Evolutionary conservation across 2,329 filamentous ascomycete genomes (phyloP), one percentile per base, ranked within the genome.

Genomic region (Penicillium glabrum): DNA sequence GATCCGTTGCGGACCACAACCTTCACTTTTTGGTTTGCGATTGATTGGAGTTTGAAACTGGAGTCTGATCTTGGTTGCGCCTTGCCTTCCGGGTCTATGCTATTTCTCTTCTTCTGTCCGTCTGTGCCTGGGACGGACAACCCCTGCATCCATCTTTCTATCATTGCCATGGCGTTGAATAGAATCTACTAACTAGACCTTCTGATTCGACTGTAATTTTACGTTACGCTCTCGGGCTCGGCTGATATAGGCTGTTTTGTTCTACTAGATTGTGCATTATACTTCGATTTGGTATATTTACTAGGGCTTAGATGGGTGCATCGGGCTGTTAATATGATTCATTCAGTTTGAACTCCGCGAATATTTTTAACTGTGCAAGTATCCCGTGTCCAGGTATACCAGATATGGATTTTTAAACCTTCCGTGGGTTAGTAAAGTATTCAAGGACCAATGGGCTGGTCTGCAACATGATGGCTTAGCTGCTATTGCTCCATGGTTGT

Each of bases 91-190:
- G 9, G 31, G 16, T 33, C 14, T 29, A 4, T n/a, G 29, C n/a
- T 29, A n/a, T 31, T 37, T 51, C 21, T 29, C 24, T 43, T 39
- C 23, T n/a, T 50, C 43, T 14, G 37, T 27, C 48, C n/a, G 39
- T 23, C 39, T 41, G 19, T 37, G 41, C 10, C 39, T 43, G 43
- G 44, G 31, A 11, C 31, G 24, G 45, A 33, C 19, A 33, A 33
- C 5, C 23, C 26, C n/a, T 49, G 37, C 19, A 27, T 35, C 37
- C 31, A 23, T 31, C 39, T 46, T 50, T 55, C 24, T 14, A 52
- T 54, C 47, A 57, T 60, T 55, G 54, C 54, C 51, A 46, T 52
- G 58, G 54, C 54, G 54, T 57, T 58, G 44, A 33, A n/a, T 24
- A 49, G 47, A 50, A 50, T 50, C 13, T 39, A 27, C 47, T 50